Evolutionary conservation across 129 eudicot genomes (phyloP).

Genomic region (Smallanthus sonchifolius): DNA sequence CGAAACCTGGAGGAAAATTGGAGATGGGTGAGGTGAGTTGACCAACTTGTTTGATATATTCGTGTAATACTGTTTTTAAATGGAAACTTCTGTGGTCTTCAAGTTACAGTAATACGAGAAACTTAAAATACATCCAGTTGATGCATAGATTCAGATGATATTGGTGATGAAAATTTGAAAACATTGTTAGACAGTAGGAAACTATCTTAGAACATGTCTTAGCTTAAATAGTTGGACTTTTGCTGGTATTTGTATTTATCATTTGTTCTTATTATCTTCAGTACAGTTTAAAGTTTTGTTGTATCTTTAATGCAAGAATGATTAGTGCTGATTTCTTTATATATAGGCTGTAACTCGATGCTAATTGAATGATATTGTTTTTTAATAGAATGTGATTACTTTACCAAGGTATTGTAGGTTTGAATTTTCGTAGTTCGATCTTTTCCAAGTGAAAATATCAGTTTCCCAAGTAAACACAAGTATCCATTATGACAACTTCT

Average conservation of each 20-base stretch:
- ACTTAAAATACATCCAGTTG: neutral
- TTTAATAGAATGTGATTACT: neutral
- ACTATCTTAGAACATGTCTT: neutral
- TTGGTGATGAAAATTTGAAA: neutral
- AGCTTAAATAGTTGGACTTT: neutral
- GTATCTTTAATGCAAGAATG: neutral
- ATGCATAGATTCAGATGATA: slow-evolving; percentile 1
- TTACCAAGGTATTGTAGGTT: neutral
- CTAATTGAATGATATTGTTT: neutral
- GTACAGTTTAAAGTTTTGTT: neutral
- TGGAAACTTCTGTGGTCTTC: neutral
- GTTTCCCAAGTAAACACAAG: neutral
- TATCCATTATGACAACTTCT: neutral
- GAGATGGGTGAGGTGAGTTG: slow-evolving; percentile 98
- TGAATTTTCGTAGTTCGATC: neutral
- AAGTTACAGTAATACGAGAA: neutral
- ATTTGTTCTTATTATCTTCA: neutral
- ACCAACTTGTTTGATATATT: slow-evolving; percentile 13
- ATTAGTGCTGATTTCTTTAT: neutral
- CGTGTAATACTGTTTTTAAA: neutral
- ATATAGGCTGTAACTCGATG: neutral
- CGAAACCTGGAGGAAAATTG: slow-evolving; percentile 86
- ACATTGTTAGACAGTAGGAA: neutral
- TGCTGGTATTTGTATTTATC: neutral
- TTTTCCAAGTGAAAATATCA: neutral